phyloP scores from a whole-genome alignment of 139 green algal species.

The Trebouxia sp. region DNA sequence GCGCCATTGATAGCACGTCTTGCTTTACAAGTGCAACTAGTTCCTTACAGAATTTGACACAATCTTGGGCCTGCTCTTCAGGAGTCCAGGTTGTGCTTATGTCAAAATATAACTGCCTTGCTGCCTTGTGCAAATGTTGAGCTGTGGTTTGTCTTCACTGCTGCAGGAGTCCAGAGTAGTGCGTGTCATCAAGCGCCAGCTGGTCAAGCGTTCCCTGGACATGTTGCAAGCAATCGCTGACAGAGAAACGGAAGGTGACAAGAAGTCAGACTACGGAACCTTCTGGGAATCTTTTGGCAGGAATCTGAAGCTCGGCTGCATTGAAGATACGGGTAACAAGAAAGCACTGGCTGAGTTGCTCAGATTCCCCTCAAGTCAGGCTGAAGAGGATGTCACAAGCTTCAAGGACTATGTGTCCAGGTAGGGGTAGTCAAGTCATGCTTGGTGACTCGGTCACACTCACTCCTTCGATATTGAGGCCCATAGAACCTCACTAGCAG shows the following conservation, averaged over 20 bases:
- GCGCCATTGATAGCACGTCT: too few species aligned
- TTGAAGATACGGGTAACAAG: constrained; percentile 88
- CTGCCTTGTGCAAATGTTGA: not conserved
- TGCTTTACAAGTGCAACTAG: too few species aligned
- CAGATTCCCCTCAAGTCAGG: constrained; percentile 67
- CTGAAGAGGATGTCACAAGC: constrained; percentile 58
- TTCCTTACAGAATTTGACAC: too few species aligned
- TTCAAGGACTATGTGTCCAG: constrained; percentile 85
- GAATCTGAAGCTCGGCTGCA: constrained; percentile 78
- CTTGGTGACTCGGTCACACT: too few species aligned
- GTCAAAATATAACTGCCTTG: too few species aligned
- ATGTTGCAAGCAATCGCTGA: constrained; percentile 88
- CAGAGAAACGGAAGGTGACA: constrained; percentile 61
- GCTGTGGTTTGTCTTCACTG: not conserved
- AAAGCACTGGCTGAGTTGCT: constrained; percentile 80
- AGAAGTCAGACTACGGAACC: constrained; percentile 63
- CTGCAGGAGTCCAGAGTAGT: constrained; percentile 82
- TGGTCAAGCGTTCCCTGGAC: constrained; percentile 89
- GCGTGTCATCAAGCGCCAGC: constrained; percentile 91
- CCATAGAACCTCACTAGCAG: too few species aligned
- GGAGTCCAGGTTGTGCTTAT: too few species aligned
- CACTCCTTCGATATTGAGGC: too few species aligned
- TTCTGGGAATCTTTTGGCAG: constrained; percentile 94
- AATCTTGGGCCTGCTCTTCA: too few species aligned
- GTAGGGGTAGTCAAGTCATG: too few species aligned